Base-by-base conservation (phyloP, 2,329 filamentous ascomycete species). In the Epichloe sylvatica region DNA sequence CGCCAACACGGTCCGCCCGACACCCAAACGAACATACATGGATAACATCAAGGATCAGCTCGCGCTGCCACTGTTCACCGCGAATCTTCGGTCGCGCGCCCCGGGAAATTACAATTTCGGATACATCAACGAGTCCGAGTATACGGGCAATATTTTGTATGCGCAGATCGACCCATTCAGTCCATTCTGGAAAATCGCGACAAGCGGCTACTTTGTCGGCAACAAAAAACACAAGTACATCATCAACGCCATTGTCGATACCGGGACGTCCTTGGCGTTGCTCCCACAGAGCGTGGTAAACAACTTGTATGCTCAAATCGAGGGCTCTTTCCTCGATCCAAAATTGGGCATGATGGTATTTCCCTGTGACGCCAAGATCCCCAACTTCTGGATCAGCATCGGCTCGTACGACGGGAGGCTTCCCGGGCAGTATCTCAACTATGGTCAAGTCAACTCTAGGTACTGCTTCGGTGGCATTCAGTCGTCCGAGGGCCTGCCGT, bases 251-350 rank as follows among this genome's bases (percentile, higher is more conserved):
- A 84, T 86, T 62, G 78, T 79, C 58, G 83, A 86, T 67, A 86
- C 83, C 2, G 83, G 83, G 49, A 86, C 83, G 50, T 81, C 81
- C 1, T 76, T 86, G 33, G 64, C 84, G 49, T 71, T 83, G 54
- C 64, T 82, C 17, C 76, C 78, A 25, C 61, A 71, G 49, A 55
- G 60, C 34, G 69, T 82, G 52, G 74, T 78, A 54, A 56, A 64
- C 0, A 72, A 68, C 40, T 86, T 84, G 71, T 86, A 84, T 68
- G 60, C 61, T 37, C 60, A 76, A 53, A 72, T 86, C 52, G 49
- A 58, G 7, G 74, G 77, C 3, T 70, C 82, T 0, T 55, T 65
- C 43, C 60, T 76, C 55, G 67, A 71, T 58, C 25, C 53, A 15
- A 55, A 57, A 2, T 51, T 70, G 42, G 81, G 77, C 47, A 78